Evolutionary conservation across 2,329 filamentous ascomycete species (phyloP).

Genomic region (Cladosporium sp.): DNA sequence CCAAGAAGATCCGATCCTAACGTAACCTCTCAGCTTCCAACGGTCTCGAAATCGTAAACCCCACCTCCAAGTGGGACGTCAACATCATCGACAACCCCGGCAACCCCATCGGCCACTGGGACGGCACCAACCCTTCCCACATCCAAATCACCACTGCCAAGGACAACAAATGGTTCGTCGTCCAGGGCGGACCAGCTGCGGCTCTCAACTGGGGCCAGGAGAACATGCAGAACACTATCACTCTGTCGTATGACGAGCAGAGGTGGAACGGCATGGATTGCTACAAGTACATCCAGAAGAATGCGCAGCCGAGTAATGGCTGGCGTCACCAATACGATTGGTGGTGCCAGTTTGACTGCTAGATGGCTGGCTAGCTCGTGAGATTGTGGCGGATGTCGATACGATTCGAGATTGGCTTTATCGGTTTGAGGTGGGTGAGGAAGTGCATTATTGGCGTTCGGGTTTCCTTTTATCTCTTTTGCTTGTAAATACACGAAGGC

Average conservation of each 20-base stretch:
- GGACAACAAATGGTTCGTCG: background rate
- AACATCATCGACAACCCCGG: background rate
- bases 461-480: background rate
- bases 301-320: background rate
- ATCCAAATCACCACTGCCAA: background rate
- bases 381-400: background rate
- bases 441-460: background rate
- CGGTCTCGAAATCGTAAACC: background rate
- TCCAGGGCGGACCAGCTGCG: background rate
- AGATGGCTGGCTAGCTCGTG: background rate
- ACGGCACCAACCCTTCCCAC: conserved; percentile 1
- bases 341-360: conserved; percentile 4
- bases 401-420: background rate
- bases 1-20: background rate
- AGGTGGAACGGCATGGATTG: conserved; percentile 2
- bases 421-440: background rate
- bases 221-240: background rate
- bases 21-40: background rate
- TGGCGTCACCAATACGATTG: conserved; percentile 2
- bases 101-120: background rate
- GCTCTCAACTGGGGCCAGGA: background rate
- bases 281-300: background rate
- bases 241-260: conserved; percentile 1
- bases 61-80: background rate
- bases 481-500: background rate